These are phyloP conservation scores for Tetradesmus lagerheimii DNA, from an alignment of 139 green algal genomes.

Conservation along the genomic window DNA sequence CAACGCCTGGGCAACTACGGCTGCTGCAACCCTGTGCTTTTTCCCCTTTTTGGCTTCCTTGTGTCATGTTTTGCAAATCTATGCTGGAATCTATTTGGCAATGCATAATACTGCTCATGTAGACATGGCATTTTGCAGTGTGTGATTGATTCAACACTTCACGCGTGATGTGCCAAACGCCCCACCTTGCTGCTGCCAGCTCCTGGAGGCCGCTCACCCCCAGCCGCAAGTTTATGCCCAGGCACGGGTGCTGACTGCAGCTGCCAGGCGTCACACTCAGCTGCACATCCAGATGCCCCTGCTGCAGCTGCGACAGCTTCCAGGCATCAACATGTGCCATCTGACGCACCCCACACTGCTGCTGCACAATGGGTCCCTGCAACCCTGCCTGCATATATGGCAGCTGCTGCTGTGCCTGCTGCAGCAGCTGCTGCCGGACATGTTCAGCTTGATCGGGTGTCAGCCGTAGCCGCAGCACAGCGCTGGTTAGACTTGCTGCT, in stretches of 20 bases:
- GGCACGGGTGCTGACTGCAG: not conserved
- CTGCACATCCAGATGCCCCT: not conserved
- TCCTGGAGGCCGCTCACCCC: not conserved
- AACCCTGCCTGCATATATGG: not conserved
- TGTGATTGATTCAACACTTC: too few species aligned
- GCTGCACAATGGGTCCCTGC: too few species aligned
- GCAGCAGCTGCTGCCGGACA: not conserved
- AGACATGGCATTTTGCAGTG: too few species aligned
- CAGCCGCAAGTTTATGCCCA: conserved; percentile 23
- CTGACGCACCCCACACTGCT: not conserved
- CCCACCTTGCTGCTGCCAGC: conserved; percentile 7
- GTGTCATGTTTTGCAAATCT: too few species aligned
- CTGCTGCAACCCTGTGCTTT: too few species aligned
- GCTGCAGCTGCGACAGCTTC: not conserved
- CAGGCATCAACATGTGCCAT: too few species aligned
- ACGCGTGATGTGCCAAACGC: too few species aligned
- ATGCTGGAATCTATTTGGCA: too few species aligned
- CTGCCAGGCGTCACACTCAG: not conserved
- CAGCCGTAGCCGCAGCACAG: conserved; percentile 15
- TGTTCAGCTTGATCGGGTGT: not conserved
- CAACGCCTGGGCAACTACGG: too few species aligned
- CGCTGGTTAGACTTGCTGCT: not conserved
- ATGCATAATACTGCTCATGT: too few species aligned
- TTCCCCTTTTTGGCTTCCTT: too few species aligned
- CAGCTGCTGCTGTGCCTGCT: not conserved